Base-by-base conservation (phyloP, 768 basidiomycete species). In the Leccinum imitatum region DNA sequence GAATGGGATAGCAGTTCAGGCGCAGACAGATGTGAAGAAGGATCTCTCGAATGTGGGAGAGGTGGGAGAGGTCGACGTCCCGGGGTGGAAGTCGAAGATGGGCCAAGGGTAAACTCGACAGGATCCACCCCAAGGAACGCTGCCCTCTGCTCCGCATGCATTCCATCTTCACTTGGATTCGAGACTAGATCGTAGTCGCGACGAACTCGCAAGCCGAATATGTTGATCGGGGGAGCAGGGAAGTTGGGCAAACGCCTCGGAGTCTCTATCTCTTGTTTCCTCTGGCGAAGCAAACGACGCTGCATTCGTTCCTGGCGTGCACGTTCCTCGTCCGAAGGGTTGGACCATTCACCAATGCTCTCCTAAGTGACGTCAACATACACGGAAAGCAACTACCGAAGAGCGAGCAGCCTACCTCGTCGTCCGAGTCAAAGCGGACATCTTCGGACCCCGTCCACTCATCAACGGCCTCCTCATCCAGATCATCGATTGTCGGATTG, bases 381-480 rank as follows among this genome's bases (percentile, higher is more conserved):
- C 13, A 37, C 54, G 39, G 52, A 56, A 47, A 58, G 59, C 62
- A 55, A 46, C 21, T 14, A 14, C 30, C 2, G 9, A 3, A 19
- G n/a, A 37, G 19, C 13, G 7, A 7, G 9, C 52, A 54, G 69
- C 80, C 56, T 65, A 91, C 91, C 78, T 90, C 87, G 64, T 90
- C 87, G 39, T 90, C 88, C 27, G 87, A 86, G 13, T 72, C 79
- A 60, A 77, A 63, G 56, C 79, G 80, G 59, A 85, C 66, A 69
- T 91, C 91, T 69, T 93, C 91, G 44, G 89, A 90, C 15, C 88
- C 91, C 4, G 91, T 93, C 91, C 91, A 92, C 65, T 92, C 91
- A 6, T 78, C 87, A 23, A 84, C 82, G 35, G 66, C 73, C 46
- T 76, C 78, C 53, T 67, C 25, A 47, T 78, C 76, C 46, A 73